Percentiles rank a stretch among this genome's conserved stretches.
Evolutionary conservation across 2,329 filamentous ascomycete genomes (phyloP).

Genomic region (Penicillium sp.): DNA sequence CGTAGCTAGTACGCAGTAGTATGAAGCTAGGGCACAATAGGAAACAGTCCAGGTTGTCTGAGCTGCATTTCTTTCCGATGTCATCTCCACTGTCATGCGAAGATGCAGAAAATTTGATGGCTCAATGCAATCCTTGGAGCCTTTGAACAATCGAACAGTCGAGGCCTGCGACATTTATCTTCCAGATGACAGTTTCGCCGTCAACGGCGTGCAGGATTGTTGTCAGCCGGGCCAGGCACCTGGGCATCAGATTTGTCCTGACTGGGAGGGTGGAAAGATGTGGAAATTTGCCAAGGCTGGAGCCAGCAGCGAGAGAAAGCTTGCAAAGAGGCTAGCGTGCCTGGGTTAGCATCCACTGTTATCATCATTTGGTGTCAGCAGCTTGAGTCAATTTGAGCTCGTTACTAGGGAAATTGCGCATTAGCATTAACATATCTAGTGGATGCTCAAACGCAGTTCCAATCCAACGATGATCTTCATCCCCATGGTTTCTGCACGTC

Average conservation of each 20-base stretch:
- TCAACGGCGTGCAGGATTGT: not conserved
- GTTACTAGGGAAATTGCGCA: not conserved
- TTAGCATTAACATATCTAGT: not conserved
- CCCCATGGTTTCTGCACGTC: not conserved
- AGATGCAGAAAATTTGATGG: conserved; percentile 1
- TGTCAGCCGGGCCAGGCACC: not conserved
- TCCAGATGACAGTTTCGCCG: not conserved
- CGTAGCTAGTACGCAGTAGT: not conserved
- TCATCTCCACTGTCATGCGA: conserved; percentile 10
- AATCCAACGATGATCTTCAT: not conserved
- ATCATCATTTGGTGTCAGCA: not conserved
- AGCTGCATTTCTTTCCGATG: conserved; percentile 6
- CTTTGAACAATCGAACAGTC: not conserved
- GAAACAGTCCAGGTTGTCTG: not conserved
- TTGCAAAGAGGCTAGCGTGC: not conserved
- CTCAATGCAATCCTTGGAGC: conserved; percentile 1
- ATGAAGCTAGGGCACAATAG: not conserved
- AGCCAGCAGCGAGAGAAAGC: not conserved
- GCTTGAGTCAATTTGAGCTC: not conserved
- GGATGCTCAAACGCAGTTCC: not conserved
- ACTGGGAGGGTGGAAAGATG: not conserved
- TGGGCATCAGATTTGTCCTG: not conserved
- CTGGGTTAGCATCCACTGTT: not conserved
- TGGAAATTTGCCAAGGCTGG: not conserved
- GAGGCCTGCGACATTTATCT: conserved; percentile 4